Conservation (phyloP, 176 grass and related monocot genomes). For the Bonia amplexicaulis region DNA sequence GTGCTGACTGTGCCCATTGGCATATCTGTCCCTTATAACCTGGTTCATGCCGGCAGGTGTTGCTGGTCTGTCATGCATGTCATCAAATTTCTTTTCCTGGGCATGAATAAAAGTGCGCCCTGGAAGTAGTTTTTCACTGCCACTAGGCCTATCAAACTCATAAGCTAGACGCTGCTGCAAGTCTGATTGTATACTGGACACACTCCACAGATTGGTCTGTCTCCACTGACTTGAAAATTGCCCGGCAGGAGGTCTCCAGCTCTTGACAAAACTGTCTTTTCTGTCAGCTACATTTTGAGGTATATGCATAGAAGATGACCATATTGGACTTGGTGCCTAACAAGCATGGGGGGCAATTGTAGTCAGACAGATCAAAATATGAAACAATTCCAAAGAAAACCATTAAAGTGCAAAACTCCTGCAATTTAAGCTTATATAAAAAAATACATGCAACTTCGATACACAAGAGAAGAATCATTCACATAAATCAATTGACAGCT, state of each 20-base stretch:
- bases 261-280: constrained; percentile 62
- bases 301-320: constrained; percentile 47
- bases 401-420: background rate
- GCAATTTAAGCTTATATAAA: constrained; percentile 4
- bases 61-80: constrained; percentile 67
- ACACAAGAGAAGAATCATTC: background rate
- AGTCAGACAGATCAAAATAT: constrained; percentile 10
- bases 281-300: constrained; percentile 56
- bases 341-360: constrained; percentile 3
- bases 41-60: constrained; percentile 48
- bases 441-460: background rate
- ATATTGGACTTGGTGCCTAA: constrained; percentile 54
- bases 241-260: constrained; percentile 63
- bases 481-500: background rate
- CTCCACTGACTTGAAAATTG: constrained; percentile 89
- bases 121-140: constrained; percentile 73
- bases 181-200: constrained; percentile 61
- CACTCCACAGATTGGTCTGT: constrained; percentile 72
- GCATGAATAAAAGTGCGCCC: constrained; percentile 68
- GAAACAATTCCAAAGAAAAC: constrained; percentile 25
- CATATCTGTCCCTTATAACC: constrained; percentile 67
- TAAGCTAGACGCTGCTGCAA: constrained; percentile 91
- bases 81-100: constrained; percentile 92
- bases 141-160: constrained; percentile 93
- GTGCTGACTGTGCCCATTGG: constrained; percentile 54